Evolutionary conservation across 352 stramenopile species (phyloP).

Genomic region (Globisporangium okanoganense): DNA sequence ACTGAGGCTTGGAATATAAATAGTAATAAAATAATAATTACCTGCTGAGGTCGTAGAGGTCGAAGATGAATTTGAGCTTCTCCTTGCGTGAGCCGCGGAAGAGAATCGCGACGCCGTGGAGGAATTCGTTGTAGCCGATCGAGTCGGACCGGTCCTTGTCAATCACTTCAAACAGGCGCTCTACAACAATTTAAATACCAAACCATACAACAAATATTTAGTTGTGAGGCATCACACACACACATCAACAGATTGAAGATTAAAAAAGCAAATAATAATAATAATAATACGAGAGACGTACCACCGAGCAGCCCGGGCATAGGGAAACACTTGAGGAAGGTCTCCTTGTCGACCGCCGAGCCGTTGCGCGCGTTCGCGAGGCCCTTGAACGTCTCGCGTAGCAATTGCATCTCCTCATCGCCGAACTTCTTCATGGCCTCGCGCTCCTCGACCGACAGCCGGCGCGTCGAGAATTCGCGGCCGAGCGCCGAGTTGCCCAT

Average conservation of each 20-base stretch:
- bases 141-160: constrained; percentile 86
- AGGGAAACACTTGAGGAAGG: constrained; percentile 93
- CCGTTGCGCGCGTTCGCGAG: constrained; percentile 61
- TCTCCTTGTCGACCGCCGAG: constrained; percentile 88
- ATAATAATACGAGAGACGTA: constrained; percentile 14
- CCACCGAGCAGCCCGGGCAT: constrained; percentile 86
- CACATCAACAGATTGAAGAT: too few species aligned
- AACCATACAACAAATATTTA: neutral
- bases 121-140: constrained; percentile 92
- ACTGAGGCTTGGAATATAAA: too few species aligned
- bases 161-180: constrained; percentile 91
- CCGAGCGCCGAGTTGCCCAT: constrained; percentile 70
- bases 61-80: constrained; percentile 93
- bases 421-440: constrained; percentile 75
- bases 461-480: constrained; percentile 47
- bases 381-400: constrained; percentile 80
- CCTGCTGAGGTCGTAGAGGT: constrained; percentile 90
- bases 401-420: constrained; percentile 71
- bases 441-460: constrained; percentile 47
- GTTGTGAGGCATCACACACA: too few species aligned
- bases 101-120: constrained; percentile 85
- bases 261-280: too few species aligned
- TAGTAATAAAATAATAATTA: too few species aligned
- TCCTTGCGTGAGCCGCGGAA: constrained; percentile 85
- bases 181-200: constrained; percentile 14